Evolutionary conservation across 1,139 yeast species (phyloP).

Genomic region (Yamadazyma spencermartinsiae): DNA sequence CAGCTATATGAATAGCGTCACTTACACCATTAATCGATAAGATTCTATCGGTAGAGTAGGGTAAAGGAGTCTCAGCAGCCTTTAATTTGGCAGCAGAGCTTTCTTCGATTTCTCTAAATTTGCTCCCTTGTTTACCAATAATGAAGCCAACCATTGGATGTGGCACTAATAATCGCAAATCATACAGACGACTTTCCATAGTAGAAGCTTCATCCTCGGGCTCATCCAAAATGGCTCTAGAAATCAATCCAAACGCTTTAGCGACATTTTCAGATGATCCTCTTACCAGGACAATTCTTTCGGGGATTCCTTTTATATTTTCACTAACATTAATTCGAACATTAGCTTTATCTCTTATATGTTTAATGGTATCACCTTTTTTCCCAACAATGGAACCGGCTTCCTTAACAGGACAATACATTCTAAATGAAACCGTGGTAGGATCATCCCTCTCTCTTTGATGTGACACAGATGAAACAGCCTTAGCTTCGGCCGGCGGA

Average conservation of each 20-base stretch:
- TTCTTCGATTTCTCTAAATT: conserved; percentile 81
- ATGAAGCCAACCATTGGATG: conserved; percentile 81
- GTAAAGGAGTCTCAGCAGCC: conserved; percentile 76
- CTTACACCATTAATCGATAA: conserved; percentile 77
- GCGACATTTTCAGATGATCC: conserved; percentile 84
- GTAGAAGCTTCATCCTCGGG: conserved; percentile 66
- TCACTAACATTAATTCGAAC: conserved; percentile 79
- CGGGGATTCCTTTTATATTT: conserved; percentile 70
- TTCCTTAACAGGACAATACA: conserved; percentile 77
- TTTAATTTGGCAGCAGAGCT: conserved; percentile 76
- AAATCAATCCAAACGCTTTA: conserved; percentile 74
- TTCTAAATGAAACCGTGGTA: conserved; percentile 63
- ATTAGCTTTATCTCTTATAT: conserved; percentile 62
- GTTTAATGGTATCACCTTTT: conserved; percentile 71
- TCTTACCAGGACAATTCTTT: conserved; percentile 71
- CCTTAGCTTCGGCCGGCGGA: conserved; percentile 5
- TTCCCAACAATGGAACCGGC: conserved; percentile 77
- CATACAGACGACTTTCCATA: conserved; percentile 53
- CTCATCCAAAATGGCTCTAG: conserved; percentile 67
- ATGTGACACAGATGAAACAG: conserved; percentile 22
- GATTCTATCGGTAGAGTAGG: conserved; percentile 78
- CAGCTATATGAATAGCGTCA: conserved; percentile 84
- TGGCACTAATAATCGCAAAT: conserved; percentile 68
- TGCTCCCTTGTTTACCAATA: conserved; percentile 77
- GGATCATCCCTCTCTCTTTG: conserved; percentile 45